Conservation (phyloP, 2,329 filamentous ascomycete genomes). For the Lecanosticta acicola region DNA sequence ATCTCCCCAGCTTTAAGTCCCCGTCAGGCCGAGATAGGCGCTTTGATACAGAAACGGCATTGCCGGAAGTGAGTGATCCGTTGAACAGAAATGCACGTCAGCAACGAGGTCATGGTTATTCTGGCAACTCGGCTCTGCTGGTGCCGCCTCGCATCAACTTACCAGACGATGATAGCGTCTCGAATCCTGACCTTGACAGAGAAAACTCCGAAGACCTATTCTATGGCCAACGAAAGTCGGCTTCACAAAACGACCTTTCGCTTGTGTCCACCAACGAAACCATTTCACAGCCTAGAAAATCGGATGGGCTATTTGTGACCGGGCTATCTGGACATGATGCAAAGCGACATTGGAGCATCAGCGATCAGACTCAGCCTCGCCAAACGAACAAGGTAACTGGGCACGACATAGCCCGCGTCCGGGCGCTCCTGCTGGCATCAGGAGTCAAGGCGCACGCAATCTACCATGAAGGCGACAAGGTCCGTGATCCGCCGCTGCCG, state of each 20-base stretch:
- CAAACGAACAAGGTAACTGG: conserved; percentile 48
- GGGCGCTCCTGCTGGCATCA: conserved; percentile 70
- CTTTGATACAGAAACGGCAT: conserved; percentile 7
- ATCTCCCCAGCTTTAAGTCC: conserved; percentile 50
- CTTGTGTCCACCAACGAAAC: conserved; percentile 6
- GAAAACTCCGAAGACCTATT: conserved; percentile 5
- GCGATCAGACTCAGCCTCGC: conserved; percentile 39
- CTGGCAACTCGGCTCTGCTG: conserved; percentile 35
- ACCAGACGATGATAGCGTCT: conserved; percentile 33
- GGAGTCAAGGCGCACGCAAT: conserved; percentile 90
- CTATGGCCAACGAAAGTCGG: conserved; percentile 27
- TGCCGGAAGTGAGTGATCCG: conserved; percentile 32
- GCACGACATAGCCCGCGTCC: conserved; percentile 74
- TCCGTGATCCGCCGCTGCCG: conserved; percentile 27
- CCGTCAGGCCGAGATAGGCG: conserved; percentile 32
- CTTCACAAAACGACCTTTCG: conserved; percentile 33
- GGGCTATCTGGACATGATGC: conserved; percentile 13
- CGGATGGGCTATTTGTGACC: conserved; percentile 3
- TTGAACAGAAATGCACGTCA: conserved; percentile 40
- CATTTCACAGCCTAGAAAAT: conserved; percentile 5
- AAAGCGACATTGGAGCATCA: conserved; percentile 54
- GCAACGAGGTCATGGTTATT: conserved; percentile 20
- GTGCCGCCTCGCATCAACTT: conserved; percentile 49
- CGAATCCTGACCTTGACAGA: conserved; percentile 12
- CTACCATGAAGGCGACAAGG: conserved; percentile 55